Base-by-base conservation (phyloP, 805 yeast genomes). In the Myxozyma monticola region DNA sequence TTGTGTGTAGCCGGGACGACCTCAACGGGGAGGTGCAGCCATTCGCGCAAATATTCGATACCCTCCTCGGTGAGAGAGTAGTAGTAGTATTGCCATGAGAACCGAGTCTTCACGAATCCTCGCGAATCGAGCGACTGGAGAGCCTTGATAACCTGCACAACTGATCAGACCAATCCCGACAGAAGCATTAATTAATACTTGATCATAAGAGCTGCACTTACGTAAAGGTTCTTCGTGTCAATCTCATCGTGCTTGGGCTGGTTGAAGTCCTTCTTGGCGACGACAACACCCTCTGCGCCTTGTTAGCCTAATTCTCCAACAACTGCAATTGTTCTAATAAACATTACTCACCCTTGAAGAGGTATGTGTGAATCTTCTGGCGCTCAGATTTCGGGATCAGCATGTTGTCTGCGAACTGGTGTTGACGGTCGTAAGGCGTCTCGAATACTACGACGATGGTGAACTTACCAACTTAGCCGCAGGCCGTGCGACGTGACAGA, bases 81-180 rank as follows among this genome's bases (percentile, higher is more conserved):
- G 96, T 93, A 93, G 82, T 93, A 93, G 84, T 88, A 88, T 84
- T 90, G 97, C 99, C 99, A 93, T 72, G 98, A 91, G 85, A 91
- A 93, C 80, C 89, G 98, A 70, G 99, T 93, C 88, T 91, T 89
- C 78, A 93, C 98, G 85, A 72, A 93, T 76, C 99, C 99, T 78
- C 85, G 88, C 62, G 99, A 93, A 73, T 96, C 88, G 77, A 93
- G 88, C 62, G 98, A 91, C 81, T 93, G 99, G 77, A 93, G 84
- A 72, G 99, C 97, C 85, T 93, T 93, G 84, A 93, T 88, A 70
- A 57, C 62, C 61, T 59, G 25, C 14, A 33, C 26, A 33, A 24
- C 25, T 15, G 45, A 35, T 26, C 48, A 5, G 18, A 29, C 30
- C 22, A 33, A 20, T 25, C n/a, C 18, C 17, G 21, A 18, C n/a